Evolutionary conservation across 257 asterid genomes (phyloP).

Genomic region (Oldenlandia corymbosa): DNA sequence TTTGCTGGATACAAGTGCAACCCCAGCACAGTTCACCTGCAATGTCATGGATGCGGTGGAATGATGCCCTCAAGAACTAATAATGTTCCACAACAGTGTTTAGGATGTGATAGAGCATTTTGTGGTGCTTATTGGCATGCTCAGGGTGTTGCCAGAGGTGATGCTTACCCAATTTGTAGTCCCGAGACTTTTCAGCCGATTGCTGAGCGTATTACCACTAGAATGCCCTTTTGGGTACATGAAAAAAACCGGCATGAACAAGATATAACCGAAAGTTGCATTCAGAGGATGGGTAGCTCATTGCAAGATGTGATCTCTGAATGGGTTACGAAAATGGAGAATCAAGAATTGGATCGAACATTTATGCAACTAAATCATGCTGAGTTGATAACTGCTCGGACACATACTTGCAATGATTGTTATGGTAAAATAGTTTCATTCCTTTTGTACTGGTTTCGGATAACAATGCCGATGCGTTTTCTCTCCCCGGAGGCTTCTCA

Average conservation of each 20-base stretch:
- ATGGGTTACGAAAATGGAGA: conserved; percentile 58
- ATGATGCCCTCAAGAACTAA: conserved; percentile 88
- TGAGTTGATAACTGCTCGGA: conserved; percentile 61
- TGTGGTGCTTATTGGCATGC: conserved; percentile 97
- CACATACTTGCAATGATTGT: conserved; percentile 75
- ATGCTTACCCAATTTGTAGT: conserved; percentile 53
- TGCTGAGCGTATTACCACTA: conserved; percentile 42
- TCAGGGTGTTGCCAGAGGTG: conserved; percentile 44
- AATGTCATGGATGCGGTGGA: conserved; percentile 86
- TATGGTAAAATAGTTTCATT: conserved; percentile 71
- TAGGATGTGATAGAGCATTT: conserved; percentile 96
- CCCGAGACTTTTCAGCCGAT: conserved; percentile 78
- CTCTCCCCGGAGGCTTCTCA: conserved; percentile 61
- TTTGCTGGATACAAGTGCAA: conserved; percentile 70
- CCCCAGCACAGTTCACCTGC: conserved; percentile 76
- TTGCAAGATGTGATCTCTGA: conserved; percentile 83
- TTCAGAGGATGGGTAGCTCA: conserved; percentile 64
- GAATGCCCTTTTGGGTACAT: conserved; percentile 77
- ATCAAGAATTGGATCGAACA: conserved; percentile 75
- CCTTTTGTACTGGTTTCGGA: conserved; percentile 89
- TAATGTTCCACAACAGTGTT: conserved; percentile 71
- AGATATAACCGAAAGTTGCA: conserved; percentile 78
- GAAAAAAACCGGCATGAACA: conserved; percentile 90
- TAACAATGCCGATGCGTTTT: conserved; percentile 51
- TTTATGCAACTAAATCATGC: conserved; percentile 69